phyloP scores from a whole-genome alignment of 768 basidiomycete genomes.

The Termitomyces titanicus region DNA sequence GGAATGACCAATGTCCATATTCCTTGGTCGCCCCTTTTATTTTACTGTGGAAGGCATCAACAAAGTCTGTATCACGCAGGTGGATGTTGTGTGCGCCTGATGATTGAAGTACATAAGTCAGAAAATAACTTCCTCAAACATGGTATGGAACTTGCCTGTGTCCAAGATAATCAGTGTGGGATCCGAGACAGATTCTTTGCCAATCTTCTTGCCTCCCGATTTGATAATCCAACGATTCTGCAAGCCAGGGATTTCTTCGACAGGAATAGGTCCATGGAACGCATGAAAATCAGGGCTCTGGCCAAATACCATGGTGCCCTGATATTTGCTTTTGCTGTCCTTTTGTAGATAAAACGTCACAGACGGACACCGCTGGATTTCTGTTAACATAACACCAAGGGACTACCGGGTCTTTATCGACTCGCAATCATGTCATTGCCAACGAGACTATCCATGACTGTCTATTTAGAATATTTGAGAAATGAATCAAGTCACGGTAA shows the following conservation, averaged over 20 bases:
- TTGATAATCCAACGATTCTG: background rate
- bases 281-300: background rate
- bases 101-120: too few relatives aligned
- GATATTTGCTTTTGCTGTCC: background rate
- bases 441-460: background rate
- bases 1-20: background rate
- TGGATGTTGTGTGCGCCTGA: background rate
- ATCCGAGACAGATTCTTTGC: background rate
- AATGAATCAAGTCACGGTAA: background rate
- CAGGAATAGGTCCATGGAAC: background rate
- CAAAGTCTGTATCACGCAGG: background rate
- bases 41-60: background rate
- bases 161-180: background rate
- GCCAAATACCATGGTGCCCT: background rate
- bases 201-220: background rate
- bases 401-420: background rate
- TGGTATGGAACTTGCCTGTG: background rate
- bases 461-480: background rate
- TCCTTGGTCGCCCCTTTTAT: background rate
- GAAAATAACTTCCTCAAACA: background rate
- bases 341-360: background rate
- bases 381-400: too few relatives aligned
- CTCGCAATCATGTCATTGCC: background rate
- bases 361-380: background rate
- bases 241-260: background rate